Evolutionary conservation across 2,329 filamentous ascomycete species (phyloP), one percentile per base, ranked within the genome.

Genomic region (Fusarium sp.): DNA sequence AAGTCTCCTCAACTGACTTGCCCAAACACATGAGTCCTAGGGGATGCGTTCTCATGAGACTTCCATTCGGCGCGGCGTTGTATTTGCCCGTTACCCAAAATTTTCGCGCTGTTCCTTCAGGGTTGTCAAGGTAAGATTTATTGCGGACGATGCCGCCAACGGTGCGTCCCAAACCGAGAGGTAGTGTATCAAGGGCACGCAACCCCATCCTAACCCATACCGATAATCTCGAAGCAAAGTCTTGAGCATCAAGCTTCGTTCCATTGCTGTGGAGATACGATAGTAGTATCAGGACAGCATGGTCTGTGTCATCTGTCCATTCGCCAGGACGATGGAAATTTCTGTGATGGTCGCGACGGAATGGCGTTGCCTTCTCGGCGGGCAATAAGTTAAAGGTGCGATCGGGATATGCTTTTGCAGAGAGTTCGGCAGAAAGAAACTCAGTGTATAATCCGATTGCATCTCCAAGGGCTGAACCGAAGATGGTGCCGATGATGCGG

Each of bases 301-400:
- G 84, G 64, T 86, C 84, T 0, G 84, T 87, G 71, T 87, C 84
- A 61, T 87, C 84, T 0, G 84, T 87, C 84, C 84, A 86, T 40
- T 82, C 79, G 23, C 80, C 78, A 1, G 76, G 70, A 4, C 73
- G 69, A 35, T 82, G 80, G 27, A 80, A 80, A 51, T 78, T 77
- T 48, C 83, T 77, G 66, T 85, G 83, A 7, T 73, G 67, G 66
- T 85, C 84, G n/a, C 77, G 73, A 19, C 78, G 75, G 62, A 81
- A 80, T 1, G 79, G 77, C 1, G 83, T 85, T 0, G 77, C 76
- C 10, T 75, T 57, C 3, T 77, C 77, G 6, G 51, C 22, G 4
- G 78, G 78, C 3, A 72, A 59, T 2, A 85, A 76, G 4, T 76
- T 78, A 68, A 85, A 85, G 3, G 60, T 74, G 15, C 76, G 66